Percentiles rank a stretch among this genome's conserved stretches.
Conservation (phyloP, 768 basidiomycete genomes). For the Tubosaeta sp. region DNA sequence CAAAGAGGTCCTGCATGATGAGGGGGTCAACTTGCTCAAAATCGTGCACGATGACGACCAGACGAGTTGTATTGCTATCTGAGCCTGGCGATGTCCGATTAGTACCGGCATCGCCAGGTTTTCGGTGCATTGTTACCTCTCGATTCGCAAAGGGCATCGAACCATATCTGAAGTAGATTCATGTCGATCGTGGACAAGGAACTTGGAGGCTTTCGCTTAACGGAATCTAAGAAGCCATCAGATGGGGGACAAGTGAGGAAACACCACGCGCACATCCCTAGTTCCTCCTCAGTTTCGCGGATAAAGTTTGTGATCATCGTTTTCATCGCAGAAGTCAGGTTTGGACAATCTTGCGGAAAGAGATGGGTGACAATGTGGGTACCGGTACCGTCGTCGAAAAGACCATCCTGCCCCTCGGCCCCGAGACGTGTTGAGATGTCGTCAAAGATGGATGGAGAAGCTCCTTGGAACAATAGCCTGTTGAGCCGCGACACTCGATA, state of each 20-base stretch:
- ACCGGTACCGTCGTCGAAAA: slow-evolving; percentile 15
- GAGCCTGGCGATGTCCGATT: slow-evolving; percentile 6
- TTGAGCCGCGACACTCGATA: slow-evolving; percentile 1
- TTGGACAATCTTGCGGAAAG: slow-evolving; percentile 55
- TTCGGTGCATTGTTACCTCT: slow-evolving; percentile 34
- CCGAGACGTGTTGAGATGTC: slow-evolving; percentile 39
- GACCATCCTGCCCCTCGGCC: slow-evolving; percentile 19
- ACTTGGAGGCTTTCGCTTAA: slow-evolving; percentile 43
- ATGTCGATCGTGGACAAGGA: slow-evolving; percentile 64
- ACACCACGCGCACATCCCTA: slow-evolving; percentile 26
- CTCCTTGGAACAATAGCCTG: slow-evolving; percentile 36
- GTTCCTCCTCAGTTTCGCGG: slow-evolving; percentile 30
- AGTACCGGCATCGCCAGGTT: background rate
- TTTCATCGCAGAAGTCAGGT: slow-evolving; percentile 50
- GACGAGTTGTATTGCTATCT: slow-evolving; percentile 28
- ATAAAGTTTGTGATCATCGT: slow-evolving; percentile 51
- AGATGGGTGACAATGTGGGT: slow-evolving; percentile 43
- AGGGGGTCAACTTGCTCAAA: slow-evolving; percentile 67
- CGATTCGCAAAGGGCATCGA: slow-evolving; percentile 36
- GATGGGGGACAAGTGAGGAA: background rate
- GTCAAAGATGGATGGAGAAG: slow-evolving; percentile 44
- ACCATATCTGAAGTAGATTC: slow-evolving; percentile 56
- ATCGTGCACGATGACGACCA: slow-evolving; percentile 64
- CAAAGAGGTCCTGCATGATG: slow-evolving; percentile 65
- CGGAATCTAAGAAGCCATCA: slow-evolving; percentile 23